These are phyloP conservation scores for Stipa capillata DNA, from an alignment of 176 grass and related monocot species.

Conservation along the genomic window DNA sequence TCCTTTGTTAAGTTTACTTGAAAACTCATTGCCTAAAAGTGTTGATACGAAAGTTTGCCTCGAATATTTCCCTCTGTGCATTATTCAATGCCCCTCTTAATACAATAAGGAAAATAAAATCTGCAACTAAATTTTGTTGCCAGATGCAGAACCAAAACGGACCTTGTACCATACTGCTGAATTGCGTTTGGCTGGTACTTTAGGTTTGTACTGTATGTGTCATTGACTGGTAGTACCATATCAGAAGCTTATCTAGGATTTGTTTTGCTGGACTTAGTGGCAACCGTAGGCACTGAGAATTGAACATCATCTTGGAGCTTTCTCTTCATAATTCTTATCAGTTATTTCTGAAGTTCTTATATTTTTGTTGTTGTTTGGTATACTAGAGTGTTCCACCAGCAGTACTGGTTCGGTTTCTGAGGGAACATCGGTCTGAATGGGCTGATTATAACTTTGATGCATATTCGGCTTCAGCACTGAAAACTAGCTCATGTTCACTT, in stretches of 20 bases:
- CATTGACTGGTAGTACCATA: not conserved
- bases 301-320: not conserved
- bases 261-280: not conserved
- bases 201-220: not conserved
- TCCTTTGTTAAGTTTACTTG: not conserved
- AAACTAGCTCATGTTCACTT: slow-evolving; percentile 56
- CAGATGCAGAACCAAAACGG: not conserved
- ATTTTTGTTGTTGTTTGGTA: slow-evolving; percentile 13
- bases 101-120: not conserved
- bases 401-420: slow-evolving; percentile 72
- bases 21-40: not conserved
- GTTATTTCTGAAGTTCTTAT: not conserved
- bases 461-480: slow-evolving; percentile 73
- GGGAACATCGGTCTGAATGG: slow-evolving; percentile 97
- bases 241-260: not conserved
- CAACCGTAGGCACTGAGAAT: not conserved
- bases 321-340: not conserved
- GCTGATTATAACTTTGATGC: slow-evolving; percentile 94
- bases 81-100: not conserved
- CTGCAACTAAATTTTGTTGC: not conserved
- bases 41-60: not conserved
- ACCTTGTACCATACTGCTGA: not conserved
- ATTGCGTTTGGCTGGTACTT: not conserved
- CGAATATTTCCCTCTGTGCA: not conserved
- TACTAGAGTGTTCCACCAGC: slow-evolving; percentile 88